Evolutionary conservation across 352 stramenopile genomes (phyloP).

Genomic region (Aphanomyces stellatus): DNA sequence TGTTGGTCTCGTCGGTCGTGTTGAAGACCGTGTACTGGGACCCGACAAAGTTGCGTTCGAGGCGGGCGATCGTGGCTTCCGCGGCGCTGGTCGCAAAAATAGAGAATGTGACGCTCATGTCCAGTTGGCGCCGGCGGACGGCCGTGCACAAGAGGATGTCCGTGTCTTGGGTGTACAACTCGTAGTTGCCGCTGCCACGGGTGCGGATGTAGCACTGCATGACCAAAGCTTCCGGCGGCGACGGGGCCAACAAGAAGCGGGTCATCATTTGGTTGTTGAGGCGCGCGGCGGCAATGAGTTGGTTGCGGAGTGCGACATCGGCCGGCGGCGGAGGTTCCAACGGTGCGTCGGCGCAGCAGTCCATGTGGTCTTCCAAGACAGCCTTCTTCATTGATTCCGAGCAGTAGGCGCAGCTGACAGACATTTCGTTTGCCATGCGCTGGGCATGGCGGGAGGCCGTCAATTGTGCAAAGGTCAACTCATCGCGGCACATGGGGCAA

Average conservation of each 20-base stretch:
- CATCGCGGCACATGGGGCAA: constrained; percentile 74
- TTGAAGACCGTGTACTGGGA: constrained; percentile 83
- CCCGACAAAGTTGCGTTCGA: constrained; percentile 86
- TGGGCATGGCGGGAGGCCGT: constrained; percentile 58
- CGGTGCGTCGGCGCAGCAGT: constrained; percentile 49
- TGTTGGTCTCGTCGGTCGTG: constrained; percentile 37
- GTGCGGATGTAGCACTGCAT: constrained; percentile 86
- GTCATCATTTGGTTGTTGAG: constrained; percentile 43
- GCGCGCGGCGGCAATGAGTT: constrained; percentile 49
- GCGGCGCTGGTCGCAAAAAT: constrained; percentile 58
- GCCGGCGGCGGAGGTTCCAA: constrained; percentile 64
- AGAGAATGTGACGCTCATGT: constrained; percentile 81
- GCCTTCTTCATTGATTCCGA: constrained; percentile 67
- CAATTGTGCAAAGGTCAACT: constrained; percentile 58
- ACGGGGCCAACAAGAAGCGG: constrained; percentile 49
- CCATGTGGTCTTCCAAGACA: constrained; percentile 48
- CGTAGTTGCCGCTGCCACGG: constrained; percentile 69
- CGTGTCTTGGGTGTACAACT: constrained; percentile 76
- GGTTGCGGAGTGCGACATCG: constrained; percentile 52
- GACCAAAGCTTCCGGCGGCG: constrained; percentile 52
- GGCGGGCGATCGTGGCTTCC: constrained; percentile 34
- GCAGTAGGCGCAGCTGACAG: constrained; percentile 58
- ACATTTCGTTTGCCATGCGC: constrained; percentile 83
- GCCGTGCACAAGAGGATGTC: constrained; percentile 68
- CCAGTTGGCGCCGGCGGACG: constrained; percentile 70